Evolutionary conservation across 305 asterid genomes (phyloP), one percentile per base, ranked within the genome.

Genomic region (Solanum hybrid): DNA sequence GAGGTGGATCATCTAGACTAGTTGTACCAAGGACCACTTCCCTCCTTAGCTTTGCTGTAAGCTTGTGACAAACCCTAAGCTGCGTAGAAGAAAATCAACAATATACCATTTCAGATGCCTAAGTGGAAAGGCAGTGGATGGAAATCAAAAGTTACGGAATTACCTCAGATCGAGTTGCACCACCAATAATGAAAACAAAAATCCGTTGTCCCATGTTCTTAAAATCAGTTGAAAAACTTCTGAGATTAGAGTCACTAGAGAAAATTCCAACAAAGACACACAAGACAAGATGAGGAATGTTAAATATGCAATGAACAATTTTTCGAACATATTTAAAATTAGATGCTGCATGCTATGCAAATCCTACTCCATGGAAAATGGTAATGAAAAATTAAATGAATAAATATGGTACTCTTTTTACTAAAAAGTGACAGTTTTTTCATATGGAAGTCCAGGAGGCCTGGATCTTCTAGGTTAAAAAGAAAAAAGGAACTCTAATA

Each of bases 111-210:
- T 45, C 64, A 75, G 82, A 51, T 78, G 86, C 36, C 5, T 10
- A 51, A 75, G 86, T 69, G 87, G 89, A 90, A 56, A 82, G 19
- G 87, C 75, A 27, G 82, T 32, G 81, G 89, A 19, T 32, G 60
- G 7, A 85, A 56, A 17, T 56, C 17, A 56, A 22, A 85, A 56
- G 72, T 56, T 85, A 85, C 0, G 4, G 45, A 17, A 88, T 87
- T 92, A 97, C 99, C 98, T 97, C 99, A 15, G 99, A 97, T 94
- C 99, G 91, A 45, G 99, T 96, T 90, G 99, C 99, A 42, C 99
- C 99, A 71, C 99, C 99, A 64, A 97, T 92, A 89, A 97, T 92
- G 93, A 97, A 97, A 72, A 95, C 91, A 78, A 96, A 96, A 81
- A 96, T 95, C 85, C 99, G 97, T 88, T 94, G 98, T 84, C 99